Evolutionary conservation across 2,329 filamentous ascomycete genomes (phyloP).

Genomic region (Albifimbria verrucaria): DNA sequence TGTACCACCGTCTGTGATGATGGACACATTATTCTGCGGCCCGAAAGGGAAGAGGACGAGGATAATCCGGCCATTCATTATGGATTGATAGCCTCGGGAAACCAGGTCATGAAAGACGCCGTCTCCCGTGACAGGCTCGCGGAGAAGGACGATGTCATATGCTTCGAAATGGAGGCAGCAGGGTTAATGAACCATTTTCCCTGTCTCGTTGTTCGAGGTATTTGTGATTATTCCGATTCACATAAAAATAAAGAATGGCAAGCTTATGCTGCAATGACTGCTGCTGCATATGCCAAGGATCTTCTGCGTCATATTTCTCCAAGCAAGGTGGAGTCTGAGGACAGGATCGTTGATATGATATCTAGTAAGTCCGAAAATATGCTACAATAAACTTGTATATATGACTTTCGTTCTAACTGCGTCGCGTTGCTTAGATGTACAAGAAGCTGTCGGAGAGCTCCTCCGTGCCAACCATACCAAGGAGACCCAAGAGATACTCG

Average conservation of each 20-base stretch:
- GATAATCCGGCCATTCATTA: slow-evolving; percentile 15
- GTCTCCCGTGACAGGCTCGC: slow-evolving; percentile 4
- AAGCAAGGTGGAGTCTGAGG: slow-evolving; percentile 11
- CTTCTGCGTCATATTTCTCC: slow-evolving; percentile 13
- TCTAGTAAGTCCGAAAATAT: too few species aligned
- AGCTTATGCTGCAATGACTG: slow-evolving; percentile 23
- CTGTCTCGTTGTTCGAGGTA: slow-evolving; percentile 29
- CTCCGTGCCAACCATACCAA: too few species aligned
- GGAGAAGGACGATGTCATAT: neutral
- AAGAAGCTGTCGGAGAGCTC: too few species aligned
- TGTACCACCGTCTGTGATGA: too few species aligned
- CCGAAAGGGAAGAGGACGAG: slow-evolving; percentile 2
- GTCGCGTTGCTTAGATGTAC: too few species aligned
- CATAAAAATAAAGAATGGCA: slow-evolving; percentile 29
- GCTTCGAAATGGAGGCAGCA: slow-evolving; percentile 26
- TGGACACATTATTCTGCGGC: slow-evolving; percentile 1
- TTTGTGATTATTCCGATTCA: slow-evolving; percentile 32
- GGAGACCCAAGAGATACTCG: too few species aligned
- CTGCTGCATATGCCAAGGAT: slow-evolving; percentile 25
- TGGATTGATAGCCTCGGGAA: slow-evolving; percentile 12
- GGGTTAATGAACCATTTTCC: slow-evolving; percentile 25
- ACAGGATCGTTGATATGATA: too few species aligned
- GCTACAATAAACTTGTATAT: too few species aligned
- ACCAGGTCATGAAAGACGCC: slow-evolving; percentile 18
- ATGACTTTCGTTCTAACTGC: too few species aligned